phyloP scores from a whole-genome alignment of 129 eudicot genomes.

The carrot (Daucus carota) region DH1_v3.0 NC_030381.2:46540501-46541000 shows the following conservation, averaged over 20 bases:
- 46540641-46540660: constrained; percentile 64
- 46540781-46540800: constrained; percentile 13
- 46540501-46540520: constrained; percentile 52
- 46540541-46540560: constrained; percentile 57
- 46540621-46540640: constrained; percentile 48
- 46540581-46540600: constrained; percentile 50
- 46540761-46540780: constrained; percentile 15
- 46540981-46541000: not conserved
- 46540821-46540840: not conserved
- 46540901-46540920: no score
- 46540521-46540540: constrained; percentile 56
- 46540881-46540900: not conserved
- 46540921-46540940: no score
- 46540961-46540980: not conserved
- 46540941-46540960: no score
- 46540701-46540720: constrained; percentile 1
- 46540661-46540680: constrained; percentile 36
- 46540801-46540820: constrained; percentile 13
- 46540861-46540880: not conserved
- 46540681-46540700: not conserved
- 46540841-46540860: not conserved
- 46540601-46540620: constrained; percentile 35
- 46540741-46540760: constrained; percentile 4
- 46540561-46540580: constrained; percentile 57
- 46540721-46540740: not conserved